These are phyloP conservation scores for Phytophthora sojae DNA, from an alignment of 352 stramenopile species.

Conservation along the genomic window DNA sequence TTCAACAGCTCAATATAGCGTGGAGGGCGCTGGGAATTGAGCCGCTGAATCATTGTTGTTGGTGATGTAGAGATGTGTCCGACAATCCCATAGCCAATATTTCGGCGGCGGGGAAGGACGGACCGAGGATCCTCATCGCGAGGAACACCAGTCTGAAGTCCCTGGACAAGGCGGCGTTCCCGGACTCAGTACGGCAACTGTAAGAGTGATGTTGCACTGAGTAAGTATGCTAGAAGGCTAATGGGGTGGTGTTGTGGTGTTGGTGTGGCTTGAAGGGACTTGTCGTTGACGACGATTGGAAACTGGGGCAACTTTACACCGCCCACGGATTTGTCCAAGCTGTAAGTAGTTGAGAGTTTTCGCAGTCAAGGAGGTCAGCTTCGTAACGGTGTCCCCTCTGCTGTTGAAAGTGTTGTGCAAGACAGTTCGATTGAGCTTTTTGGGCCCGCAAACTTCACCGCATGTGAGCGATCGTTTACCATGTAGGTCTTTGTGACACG, in stretches of 20 bases:
- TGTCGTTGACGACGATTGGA: slow-evolving; percentile 30
- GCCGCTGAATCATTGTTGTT: not conserved
- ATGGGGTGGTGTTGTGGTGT: not conserved
- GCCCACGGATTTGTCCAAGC: slow-evolving; percentile 36
- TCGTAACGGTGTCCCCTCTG: not conserved
- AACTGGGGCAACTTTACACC: slow-evolving; percentile 33
- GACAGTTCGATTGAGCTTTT: slow-evolving; percentile 29
- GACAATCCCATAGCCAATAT: slow-evolving; percentile 40
- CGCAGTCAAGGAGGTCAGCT: not conserved
- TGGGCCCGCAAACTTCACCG: slow-evolving; percentile 35
- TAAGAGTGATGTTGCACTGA: slow-evolving; percentile 1
- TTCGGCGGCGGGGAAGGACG: slow-evolving; percentile 23
- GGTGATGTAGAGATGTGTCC: slow-evolving; percentile 30
- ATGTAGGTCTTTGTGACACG: slow-evolving; percentile 22
- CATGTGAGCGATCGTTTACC: slow-evolving; percentile 37
- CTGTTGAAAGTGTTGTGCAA: slow-evolving; percentile 21
- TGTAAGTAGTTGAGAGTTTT: slow-evolving; percentile 23
- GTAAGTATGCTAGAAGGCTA: not conserved
- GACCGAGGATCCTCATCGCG: slow-evolving; percentile 28
- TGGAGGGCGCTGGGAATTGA: not conserved
- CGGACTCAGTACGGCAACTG: slow-evolving; percentile 30
- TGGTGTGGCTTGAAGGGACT: slow-evolving; percentile 26
- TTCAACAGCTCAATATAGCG: not conserved
- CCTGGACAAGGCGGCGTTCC: slow-evolving; percentile 20
- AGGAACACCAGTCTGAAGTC: slow-evolving; percentile 29